These are phyloP conservation scores for Chaetomiaceae sp. DNA, from an alignment of 2,329 filamentous ascomycete species.

Conservation along the genomic window DNA sequence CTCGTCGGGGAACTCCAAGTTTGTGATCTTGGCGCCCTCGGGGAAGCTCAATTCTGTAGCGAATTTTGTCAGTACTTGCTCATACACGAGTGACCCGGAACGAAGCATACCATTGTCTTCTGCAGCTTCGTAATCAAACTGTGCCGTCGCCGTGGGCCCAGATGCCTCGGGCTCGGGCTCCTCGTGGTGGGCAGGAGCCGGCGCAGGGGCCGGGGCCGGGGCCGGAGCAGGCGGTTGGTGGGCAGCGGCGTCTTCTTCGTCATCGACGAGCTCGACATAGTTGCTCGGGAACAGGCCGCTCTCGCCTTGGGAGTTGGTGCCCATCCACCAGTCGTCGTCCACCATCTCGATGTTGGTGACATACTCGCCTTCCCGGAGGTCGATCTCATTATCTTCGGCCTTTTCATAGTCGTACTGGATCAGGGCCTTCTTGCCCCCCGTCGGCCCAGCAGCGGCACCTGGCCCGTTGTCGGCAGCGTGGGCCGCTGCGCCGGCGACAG, in stretches of 20 bases:
- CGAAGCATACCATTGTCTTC: slow-evolving; percentile 72
- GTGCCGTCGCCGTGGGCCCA: slow-evolving; percentile 70
- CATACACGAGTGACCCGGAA: background rate
- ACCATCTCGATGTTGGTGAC: slow-evolving; percentile 95
- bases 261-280: slow-evolving; percentile 83
- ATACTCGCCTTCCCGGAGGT: slow-evolving; percentile 80
- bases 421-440: slow-evolving; percentile 65
- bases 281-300: slow-evolving; percentile 92
- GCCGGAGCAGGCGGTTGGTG: slow-evolving; percentile 27
- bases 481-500: slow-evolving; percentile 46
- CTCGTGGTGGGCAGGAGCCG: slow-evolving; percentile 32
- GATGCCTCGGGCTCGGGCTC: slow-evolving; percentile 38
- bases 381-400: slow-evolving; percentile 94
- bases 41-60: slow-evolving; percentile 70
- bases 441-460: slow-evolving; percentile 28
- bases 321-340: slow-evolving; percentile 98
- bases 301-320: slow-evolving; percentile 79
- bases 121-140: slow-evolving; percentile 95
- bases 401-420: slow-evolving; percentile 96
- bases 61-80: slow-evolving; percentile 39
- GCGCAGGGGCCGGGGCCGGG: slow-evolving; percentile 19
- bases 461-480: slow-evolving; percentile 21
- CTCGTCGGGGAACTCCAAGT: slow-evolving; percentile 92
- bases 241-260: slow-evolving; percentile 38
- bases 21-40: slow-evolving; percentile 76